Conservation (phyloP, 1,139 yeast genomes). For the Candida sojae region DNA sequence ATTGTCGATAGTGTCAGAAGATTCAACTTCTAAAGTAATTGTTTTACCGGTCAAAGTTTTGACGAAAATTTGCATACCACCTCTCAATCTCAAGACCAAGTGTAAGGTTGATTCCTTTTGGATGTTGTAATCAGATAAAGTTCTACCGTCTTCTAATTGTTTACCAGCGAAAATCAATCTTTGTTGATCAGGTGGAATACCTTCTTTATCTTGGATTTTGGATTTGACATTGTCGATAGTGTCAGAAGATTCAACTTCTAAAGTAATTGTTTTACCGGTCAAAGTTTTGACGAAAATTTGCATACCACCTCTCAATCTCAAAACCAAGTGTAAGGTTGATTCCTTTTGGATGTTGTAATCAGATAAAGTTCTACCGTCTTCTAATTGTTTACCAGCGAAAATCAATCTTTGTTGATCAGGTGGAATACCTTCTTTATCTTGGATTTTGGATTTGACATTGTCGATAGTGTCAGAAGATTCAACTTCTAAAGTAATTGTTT, state of each 20-base stretch:
- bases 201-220: constrained; percentile 55
- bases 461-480: constrained; percentile 76
- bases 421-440: constrained; percentile 56
- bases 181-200: constrained; percentile 53
- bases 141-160: constrained; percentile 67
- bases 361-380: constrained; percentile 63
- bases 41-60: constrained; percentile 72
- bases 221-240: constrained; percentile 66
- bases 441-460: constrained; percentile 57
- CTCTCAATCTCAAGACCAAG: constrained; percentile 58
- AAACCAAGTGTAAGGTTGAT: constrained; percentile 57
- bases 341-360: constrained; percentile 69
- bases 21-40: constrained; percentile 68
- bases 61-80: constrained; percentile 71
- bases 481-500: constrained; percentile 69
- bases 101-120: constrained; percentile 74
- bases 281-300: constrained; percentile 58
- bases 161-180: constrained; percentile 59
- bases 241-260: constrained; percentile 74
- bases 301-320: constrained; percentile 71
- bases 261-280: constrained; percentile 70
- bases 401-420: constrained; percentile 58
- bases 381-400: constrained; percentile 62
- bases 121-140: constrained; percentile 65
- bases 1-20: constrained; percentile 73